phyloP scores from a whole-genome alignment of 768 basidiomycete species.

The Lactarius tabidus region DNA sequence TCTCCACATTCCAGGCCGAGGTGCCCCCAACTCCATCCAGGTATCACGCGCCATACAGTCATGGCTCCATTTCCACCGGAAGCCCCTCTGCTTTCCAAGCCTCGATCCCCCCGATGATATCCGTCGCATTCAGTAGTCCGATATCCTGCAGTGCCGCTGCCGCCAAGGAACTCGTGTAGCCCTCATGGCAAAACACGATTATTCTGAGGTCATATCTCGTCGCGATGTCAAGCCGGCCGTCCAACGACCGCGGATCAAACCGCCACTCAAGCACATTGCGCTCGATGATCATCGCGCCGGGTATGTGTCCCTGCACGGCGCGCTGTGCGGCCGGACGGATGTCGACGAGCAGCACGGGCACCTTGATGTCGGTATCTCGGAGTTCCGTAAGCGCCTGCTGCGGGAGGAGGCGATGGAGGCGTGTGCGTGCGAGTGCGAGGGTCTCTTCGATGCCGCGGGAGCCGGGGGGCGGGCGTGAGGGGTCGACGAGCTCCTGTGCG shows the following conservation, averaged over 20 bases:
- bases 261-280: constrained; percentile 77
- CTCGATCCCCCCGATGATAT: constrained; percentile 68
- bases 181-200: constrained; percentile 73
- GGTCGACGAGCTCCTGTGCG: constrained; percentile 54
- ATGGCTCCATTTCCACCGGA: constrained; percentile 37
- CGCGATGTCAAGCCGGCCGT: constrained; percentile 57
- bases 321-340: constrained; percentile 67
- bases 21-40: background rate
- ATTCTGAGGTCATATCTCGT: constrained; percentile 72
- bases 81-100: constrained; percentile 69
- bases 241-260: constrained; percentile 61
- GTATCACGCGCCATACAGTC: background rate
- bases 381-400: constrained; percentile 58
- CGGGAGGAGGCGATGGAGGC: constrained; percentile 60
- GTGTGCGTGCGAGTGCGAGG: constrained; percentile 54
- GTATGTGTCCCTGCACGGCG: constrained; percentile 52
- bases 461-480: constrained; percentile 58
- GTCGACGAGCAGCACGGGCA: constrained; percentile 72
- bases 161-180: constrained; percentile 68
- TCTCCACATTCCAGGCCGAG: background rate
- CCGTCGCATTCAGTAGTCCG: constrained; percentile 70
- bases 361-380: constrained; percentile 40
- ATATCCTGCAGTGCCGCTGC: constrained; percentile 64
- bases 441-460: constrained; percentile 56
- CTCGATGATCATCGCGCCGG: constrained; percentile 68